Evolutionary conservation across 1,139 yeast genomes (phyloP).

Genomic region (Yamadazyma atmosphaerica): DNA sequence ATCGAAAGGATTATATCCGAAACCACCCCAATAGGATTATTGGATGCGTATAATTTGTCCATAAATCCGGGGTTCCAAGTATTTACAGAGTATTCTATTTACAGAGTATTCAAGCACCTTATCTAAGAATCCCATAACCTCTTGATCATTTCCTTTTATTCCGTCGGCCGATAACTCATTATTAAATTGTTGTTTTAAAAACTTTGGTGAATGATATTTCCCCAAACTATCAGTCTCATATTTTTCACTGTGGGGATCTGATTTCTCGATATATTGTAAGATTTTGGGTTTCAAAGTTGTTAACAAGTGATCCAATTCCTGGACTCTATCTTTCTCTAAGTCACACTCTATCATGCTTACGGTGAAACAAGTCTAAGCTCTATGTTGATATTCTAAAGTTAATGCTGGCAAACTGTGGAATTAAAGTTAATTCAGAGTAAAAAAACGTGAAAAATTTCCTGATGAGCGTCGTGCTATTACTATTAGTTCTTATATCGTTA

Average conservation of each 20-base stretch:
- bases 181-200: conserved; percentile 27
- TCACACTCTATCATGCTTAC: conserved; percentile 6
- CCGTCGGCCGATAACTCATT: conserved; percentile 19
- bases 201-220: conserved; percentile 36
- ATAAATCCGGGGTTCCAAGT: conserved; percentile 89
- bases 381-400: too few species aligned
- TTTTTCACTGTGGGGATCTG: conserved; percentile 30
- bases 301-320: conserved; percentile 38
- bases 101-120: conserved; percentile 66
- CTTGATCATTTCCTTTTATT: conserved; percentile 18
- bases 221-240: conserved; percentile 37
- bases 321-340: conserved; percentile 38
- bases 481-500: neutral
- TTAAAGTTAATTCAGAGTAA: neutral
- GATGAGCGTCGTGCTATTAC: neutral
- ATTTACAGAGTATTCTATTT: conserved; percentile 70
- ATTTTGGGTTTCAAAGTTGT: conserved; percentile 36
- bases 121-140: conserved; percentile 52
- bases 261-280: conserved; percentile 33
- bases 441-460: neutral
- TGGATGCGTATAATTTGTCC: conserved; percentile 82
- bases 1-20: conserved; percentile 70
- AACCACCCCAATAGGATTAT: conserved; percentile 80
- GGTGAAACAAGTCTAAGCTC: too few species aligned
- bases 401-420: neutral